These are phyloP conservation scores for Herpomyces periplanetae DNA, from an alignment of 2,329 filamentous ascomycete genomes.

Conservation along the genomic window DNA sequence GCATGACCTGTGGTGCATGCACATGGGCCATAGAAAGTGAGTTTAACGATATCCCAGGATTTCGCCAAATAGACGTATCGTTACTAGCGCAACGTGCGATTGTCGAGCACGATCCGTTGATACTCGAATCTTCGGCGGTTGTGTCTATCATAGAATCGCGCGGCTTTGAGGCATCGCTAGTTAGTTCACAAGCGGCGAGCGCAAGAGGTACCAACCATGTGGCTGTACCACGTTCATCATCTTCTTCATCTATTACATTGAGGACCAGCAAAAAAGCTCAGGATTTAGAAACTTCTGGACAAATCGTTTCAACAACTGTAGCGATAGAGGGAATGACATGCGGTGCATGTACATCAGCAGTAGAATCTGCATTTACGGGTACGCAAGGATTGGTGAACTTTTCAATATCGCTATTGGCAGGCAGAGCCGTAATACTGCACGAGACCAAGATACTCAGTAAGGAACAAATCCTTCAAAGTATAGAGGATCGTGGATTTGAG, in stretches of 20 bases:
- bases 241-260: too few relatives aligned
- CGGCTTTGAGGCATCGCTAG: conserved; percentile 38
- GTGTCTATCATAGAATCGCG: conserved; percentile 20
- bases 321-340: conserved; percentile 91
- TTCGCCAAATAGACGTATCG: conserved; percentile 41
- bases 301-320: conserved; percentile 49
- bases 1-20: conserved; percentile 71
- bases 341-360: conserved; percentile 67
- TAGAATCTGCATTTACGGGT: conserved; percentile 40
- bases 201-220: too few relatives aligned
- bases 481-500: conserved; percentile 72
- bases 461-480: conserved; percentile 38
- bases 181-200: conserved; percentile 21
- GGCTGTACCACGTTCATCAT: too few relatives aligned
- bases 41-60: conserved; percentile 29
- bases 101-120: conserved; percentile 28
- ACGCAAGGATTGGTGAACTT: conserved; percentile 46
- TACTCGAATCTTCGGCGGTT: conserved; percentile 14
- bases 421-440: conserved; percentile 58
- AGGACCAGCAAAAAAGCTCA: conserved; percentile 7
- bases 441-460: conserved; percentile 27
- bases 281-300: conserved; percentile 8
- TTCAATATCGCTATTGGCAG: conserved; percentile 74
- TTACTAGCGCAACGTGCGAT: conserved; percentile 50
- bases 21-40: conserved; percentile 49